Evolutionary conservation across 768 basidiomycete species (phyloP).

Genomic region (Leccinum pellstonianum): DNA sequence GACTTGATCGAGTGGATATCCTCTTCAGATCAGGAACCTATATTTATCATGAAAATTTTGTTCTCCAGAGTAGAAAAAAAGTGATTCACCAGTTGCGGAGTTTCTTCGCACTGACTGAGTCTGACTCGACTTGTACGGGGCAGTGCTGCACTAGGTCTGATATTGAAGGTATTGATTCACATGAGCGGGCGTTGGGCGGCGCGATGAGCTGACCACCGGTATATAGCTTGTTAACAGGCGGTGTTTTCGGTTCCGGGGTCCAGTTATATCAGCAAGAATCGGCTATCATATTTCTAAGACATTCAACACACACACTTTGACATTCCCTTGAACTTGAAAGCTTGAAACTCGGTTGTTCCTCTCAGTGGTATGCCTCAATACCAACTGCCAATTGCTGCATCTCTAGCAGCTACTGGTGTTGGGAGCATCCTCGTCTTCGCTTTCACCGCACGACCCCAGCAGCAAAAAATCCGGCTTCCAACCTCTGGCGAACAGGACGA

Average conservation of each 20-base stretch:
- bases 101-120: not conserved
- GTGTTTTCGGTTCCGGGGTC: constrained; percentile 13
- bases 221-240: not conserved
- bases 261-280: not conserved
- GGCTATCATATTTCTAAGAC: not conserved
- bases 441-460: constrained; percentile 36
- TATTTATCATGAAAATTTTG: not conserved
- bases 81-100: not conserved
- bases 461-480: constrained; percentile 55
- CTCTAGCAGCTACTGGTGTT: constrained; percentile 43
- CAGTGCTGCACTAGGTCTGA: not conserved
- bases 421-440: constrained; percentile 46
- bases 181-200: not conserved
- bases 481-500: constrained; percentile 25
- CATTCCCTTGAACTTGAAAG: not conserved
- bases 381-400: constrained; percentile 54
- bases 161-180: not conserved
- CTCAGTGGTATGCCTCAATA: constrained; percentile 51
- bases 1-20: not conserved
- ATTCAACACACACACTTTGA: not conserved
- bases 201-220: not conserved
- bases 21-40: not conserved
- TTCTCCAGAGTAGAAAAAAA: not conserved
- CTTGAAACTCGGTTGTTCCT: not conserved
- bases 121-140: not conserved